These are phyloP conservation scores for Oryza glumipatula DNA, from an alignment of 176 grass and related monocot species.

Conservation along the genomic window DNA sequence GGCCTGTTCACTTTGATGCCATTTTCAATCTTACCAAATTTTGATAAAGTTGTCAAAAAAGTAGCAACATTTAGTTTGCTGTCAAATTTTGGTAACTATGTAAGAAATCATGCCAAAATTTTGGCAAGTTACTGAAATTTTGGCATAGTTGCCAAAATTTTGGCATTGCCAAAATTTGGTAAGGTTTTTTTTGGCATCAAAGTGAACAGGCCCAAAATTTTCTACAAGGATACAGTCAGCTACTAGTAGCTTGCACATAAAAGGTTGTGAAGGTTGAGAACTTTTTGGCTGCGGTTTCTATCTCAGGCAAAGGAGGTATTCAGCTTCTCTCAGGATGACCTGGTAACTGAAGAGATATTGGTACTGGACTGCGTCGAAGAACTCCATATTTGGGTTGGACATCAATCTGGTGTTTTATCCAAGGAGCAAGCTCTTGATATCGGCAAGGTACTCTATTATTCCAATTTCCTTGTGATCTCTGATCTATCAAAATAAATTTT, in stretches of 20 bases:
- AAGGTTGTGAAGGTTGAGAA: neutral
- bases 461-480: neutral
- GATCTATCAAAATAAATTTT: neutral
- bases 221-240: constrained; percentile 1
- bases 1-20: too few species aligned
- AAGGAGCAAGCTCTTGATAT: constrained; percentile 60
- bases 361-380: constrained; percentile 69
- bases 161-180: too few species aligned
- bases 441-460: constrained; percentile 54
- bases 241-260: neutral
- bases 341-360: constrained; percentile 76
- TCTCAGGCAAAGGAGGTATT: constrained; percentile 85
- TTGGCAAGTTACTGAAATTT: too few species aligned
- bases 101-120: too few species aligned
- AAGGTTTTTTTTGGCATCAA: too few species aligned
- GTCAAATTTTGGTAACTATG: too few species aligned
- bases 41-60: too few species aligned
- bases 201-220: neutral
- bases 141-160: too few species aligned
- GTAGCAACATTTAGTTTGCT: too few species aligned
- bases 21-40: too few species aligned
- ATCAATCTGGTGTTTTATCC: constrained; percentile 53
- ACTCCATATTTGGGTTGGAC: constrained; percentile 83
- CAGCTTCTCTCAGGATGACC: constrained; percentile 91
- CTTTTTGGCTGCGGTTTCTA: neutral